These are phyloP conservation scores for Ceratocystis smalleyi DNA, from an alignment of 2,329 filamentous ascomycete genomes.

Conservation along the genomic window DNA sequence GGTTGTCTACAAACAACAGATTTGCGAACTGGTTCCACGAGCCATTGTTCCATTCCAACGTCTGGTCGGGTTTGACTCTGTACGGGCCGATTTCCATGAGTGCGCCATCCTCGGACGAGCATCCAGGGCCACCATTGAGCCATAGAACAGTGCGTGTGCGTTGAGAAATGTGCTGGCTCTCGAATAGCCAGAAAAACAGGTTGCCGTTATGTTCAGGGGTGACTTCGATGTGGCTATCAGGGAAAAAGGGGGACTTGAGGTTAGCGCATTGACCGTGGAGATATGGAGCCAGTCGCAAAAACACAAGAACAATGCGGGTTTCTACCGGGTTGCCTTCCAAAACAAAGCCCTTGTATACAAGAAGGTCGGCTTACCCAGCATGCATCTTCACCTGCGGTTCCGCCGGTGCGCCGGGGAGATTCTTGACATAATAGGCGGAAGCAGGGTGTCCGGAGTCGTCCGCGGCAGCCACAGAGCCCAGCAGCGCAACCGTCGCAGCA, in stretches of 20 bases:
- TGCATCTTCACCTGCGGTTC: slow-evolving; percentile 83
- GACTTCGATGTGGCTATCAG: slow-evolving; percentile 71
- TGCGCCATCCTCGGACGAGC: slow-evolving; percentile 91
- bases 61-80: slow-evolving; percentile 59
- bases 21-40: slow-evolving; percentile 98
- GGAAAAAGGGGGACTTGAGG: background rate
- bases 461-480: slow-evolving; percentile 22
- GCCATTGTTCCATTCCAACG: slow-evolving; percentile 68
- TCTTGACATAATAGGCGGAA: slow-evolving; percentile 65
- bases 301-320: background rate
- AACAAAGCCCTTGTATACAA: background rate
- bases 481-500: slow-evolving; percentile 17
- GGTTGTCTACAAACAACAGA: slow-evolving; percentile 89
- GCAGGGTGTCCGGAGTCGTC: slow-evolving; percentile 21
- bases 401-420: slow-evolving; percentile 68
- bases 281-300: background rate
- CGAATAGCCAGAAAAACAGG: slow-evolving; percentile 96
- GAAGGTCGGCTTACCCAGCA: slow-evolving; percentile 58
- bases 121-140: slow-evolving; percentile 93
- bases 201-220: slow-evolving; percentile 75
- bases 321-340: background rate
- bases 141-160: slow-evolving; percentile 83
- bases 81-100: slow-evolving; percentile 96
- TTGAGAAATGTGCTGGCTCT: slow-evolving; percentile 90
- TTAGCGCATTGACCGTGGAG: background rate